Conservation (phyloP, 306 rosid species). For the Senna tora region DNA sequence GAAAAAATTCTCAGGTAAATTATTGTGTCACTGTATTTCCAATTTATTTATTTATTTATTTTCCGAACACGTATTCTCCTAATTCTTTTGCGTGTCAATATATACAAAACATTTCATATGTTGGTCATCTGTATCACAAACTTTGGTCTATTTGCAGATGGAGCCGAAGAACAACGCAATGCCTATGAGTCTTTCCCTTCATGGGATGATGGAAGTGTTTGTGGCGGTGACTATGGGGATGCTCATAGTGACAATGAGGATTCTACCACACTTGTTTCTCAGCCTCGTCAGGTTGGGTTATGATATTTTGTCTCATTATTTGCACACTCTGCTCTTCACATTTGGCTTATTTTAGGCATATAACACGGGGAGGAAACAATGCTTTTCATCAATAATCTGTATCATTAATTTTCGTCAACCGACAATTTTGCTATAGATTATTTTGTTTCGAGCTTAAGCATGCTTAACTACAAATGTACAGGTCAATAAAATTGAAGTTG, state of each 20-base stretch:
- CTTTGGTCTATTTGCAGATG: slow-evolving; percentile 48
- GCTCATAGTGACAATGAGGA: slow-evolving; percentile 73
- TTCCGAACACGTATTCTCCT: slow-evolving; percentile 1
- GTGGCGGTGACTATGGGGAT: slow-evolving; percentile 62
- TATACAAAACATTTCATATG: slow-evolving; percentile 7
- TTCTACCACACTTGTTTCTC: slow-evolving; percentile 68
- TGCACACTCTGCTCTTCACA: slow-evolving; percentile 5
- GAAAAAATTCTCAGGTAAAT: slow-evolving; percentile 67
- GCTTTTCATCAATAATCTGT: background rate
- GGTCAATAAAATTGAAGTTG: slow-evolving; percentile 93
- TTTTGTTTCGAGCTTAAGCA: slow-evolving; percentile 28
- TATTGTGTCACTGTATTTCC: slow-evolving; percentile 14
- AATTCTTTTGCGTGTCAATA: slow-evolving; percentile 6
- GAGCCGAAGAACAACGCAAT: slow-evolving; percentile 54
- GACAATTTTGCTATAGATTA: background rate
- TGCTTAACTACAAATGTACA: slow-evolving; percentile 46
- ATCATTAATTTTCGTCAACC: slow-evolving; percentile 5
- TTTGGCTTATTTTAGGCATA: background rate
- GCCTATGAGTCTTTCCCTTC: slow-evolving; percentile 57
- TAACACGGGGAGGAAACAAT: slow-evolving; percentile 6
- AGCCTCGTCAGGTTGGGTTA: slow-evolving; percentile 88
- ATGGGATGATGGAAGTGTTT: slow-evolving; percentile 64
- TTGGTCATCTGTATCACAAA: slow-evolving; percentile 14
- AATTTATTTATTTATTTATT: background rate
- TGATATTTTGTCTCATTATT: slow-evolving; percentile 22